These are phyloP conservation scores for Termitomyces bulborhizus DNA, from an alignment of 768 basidiomycete genomes.

Conservation along the genomic window DNA sequence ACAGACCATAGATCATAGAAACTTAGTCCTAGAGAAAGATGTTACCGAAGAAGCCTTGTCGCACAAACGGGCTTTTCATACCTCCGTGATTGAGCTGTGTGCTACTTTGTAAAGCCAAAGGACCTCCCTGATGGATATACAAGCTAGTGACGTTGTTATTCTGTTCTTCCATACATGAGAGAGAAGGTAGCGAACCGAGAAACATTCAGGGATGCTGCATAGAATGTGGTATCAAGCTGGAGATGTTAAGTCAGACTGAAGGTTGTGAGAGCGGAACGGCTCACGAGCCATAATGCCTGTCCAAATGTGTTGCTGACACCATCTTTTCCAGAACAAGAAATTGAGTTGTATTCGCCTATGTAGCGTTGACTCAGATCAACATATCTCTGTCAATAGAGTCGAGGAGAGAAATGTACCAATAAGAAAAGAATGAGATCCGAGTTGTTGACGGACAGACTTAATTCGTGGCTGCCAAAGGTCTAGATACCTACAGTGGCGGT, in stretches of 20 bases:
- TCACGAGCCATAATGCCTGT: constrained; percentile 46
- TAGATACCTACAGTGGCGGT: constrained; percentile 32
- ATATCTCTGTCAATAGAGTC: not conserved
- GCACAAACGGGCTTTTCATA: constrained; percentile 7
- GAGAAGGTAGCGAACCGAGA: constrained; percentile 28
- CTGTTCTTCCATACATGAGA: not conserved
- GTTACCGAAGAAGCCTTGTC: not conserved
- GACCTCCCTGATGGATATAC: constrained; percentile 51
- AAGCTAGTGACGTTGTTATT: constrained; percentile 23
- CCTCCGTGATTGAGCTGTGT: constrained; percentile 47
- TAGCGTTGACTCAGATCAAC: not conserved
- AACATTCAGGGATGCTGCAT: constrained; percentile 43
- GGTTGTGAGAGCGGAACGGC: not conserved
- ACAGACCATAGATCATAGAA: constrained; percentile 43
- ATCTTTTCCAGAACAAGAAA: constrained; percentile 44
- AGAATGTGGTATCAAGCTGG: constrained; percentile 39
- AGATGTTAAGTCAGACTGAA: not conserved
- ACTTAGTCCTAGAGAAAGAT: constrained; percentile 23
- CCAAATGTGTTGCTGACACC: constrained; percentile 50
- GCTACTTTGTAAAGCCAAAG: constrained; percentile 42
- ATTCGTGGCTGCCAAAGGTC: constrained; percentile 53
- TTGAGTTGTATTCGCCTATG: constrained; percentile 49
- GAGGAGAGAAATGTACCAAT: constrained; percentile 27
- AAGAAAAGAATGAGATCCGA: constrained; percentile 42
- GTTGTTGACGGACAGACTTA: constrained; percentile 35